phyloP scores from a whole-genome alignment of 2,329 filamentous ascomycete genomes.

The Cytospora leucostoma region DNA sequence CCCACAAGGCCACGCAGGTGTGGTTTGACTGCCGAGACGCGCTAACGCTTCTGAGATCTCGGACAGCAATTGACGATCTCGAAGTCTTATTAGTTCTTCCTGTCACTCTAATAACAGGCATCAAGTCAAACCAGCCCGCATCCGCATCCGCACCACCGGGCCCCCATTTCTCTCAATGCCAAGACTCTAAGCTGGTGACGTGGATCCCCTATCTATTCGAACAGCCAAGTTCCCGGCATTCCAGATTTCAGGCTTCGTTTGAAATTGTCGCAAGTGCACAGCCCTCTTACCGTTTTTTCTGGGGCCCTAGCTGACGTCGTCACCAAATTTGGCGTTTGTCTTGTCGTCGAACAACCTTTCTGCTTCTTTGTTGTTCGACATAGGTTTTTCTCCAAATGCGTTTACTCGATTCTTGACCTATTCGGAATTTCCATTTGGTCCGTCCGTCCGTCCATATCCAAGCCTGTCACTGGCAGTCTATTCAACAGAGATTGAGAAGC shows the following conservation, averaged over 20 bases:
- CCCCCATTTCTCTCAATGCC: neutral
- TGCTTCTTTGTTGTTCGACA: too few relatives aligned
- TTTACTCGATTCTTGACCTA: too few relatives aligned
- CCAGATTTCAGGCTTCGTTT: neutral
- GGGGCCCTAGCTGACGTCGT: too few relatives aligned
- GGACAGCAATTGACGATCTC: constrained; percentile 5
- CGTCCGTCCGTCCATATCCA: neutral
- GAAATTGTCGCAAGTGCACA: neutral
- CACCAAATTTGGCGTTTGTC: too few relatives aligned
- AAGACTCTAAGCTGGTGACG: neutral
- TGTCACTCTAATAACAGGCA: neutral
- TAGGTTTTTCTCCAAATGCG: too few relatives aligned
- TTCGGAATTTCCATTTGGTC: too few relatives aligned
- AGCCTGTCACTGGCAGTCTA: too few relatives aligned
- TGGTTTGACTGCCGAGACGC: constrained; percentile 11
- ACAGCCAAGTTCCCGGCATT: neutral
- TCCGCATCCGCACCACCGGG: neutral
- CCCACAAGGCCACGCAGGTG: constrained; percentile 7
- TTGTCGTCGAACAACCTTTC: too few relatives aligned
- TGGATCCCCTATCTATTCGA: neutral
- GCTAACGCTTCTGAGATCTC: constrained; percentile 12
- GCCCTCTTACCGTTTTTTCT: too few relatives aligned
- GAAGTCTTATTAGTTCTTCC: neutral
- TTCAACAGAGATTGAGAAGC: too few relatives aligned
- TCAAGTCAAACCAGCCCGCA: constrained; percentile 1